Base-by-base conservation (phyloP, 305 asterid species). In the Solanum aculeatissimum region DNA sequence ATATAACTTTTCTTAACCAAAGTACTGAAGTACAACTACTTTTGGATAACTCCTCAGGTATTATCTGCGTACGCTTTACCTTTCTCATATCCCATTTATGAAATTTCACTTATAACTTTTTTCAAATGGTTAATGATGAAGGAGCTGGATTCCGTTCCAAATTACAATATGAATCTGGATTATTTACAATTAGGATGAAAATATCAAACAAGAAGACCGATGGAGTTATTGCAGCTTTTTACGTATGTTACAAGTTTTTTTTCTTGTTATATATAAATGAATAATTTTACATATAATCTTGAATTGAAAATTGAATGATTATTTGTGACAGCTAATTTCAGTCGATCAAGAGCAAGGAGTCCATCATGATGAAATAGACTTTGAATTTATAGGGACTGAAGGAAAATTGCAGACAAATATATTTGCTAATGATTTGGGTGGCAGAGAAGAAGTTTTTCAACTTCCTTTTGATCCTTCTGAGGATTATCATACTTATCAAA, bases 121-220 rank as follows among this genome's bases (percentile, higher is more conserved):
- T 49, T 49, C 15, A 74, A 74, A 40, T 80, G 77, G 4, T 51
- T 21, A 45, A 77, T 40, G 49, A 12, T 81, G 74, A 69, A 89
- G 91, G 92, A 21, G 89, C 91, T 82, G 93, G 92, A 16, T 83
- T 91, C 62, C 43, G 7, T 38, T 89, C 93, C 4, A 91, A 60
- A 74, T 3, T 13, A 3, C 25, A 58, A 7, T 91, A 75, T 45
- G 77, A 79, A 2, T 85, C 85, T 1, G 91, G 90, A 4, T 53
- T 45, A 58, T 86, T 91, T 27, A 42, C 68, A 3, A 27, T 87
- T 6, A 80, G 60, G 29, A 42, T 89, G 14, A 91, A 88, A 86
- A 35, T 84, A 15, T 89, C 93, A 21, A 4, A 23, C 45, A 79
- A 84, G 11, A 62, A 69, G 6, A 51, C 87, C 19, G 32, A 27